phyloP scores from a whole-genome alignment of 2,329 filamentous ascomycete genomes.

The Monascus ruber region DNA sequence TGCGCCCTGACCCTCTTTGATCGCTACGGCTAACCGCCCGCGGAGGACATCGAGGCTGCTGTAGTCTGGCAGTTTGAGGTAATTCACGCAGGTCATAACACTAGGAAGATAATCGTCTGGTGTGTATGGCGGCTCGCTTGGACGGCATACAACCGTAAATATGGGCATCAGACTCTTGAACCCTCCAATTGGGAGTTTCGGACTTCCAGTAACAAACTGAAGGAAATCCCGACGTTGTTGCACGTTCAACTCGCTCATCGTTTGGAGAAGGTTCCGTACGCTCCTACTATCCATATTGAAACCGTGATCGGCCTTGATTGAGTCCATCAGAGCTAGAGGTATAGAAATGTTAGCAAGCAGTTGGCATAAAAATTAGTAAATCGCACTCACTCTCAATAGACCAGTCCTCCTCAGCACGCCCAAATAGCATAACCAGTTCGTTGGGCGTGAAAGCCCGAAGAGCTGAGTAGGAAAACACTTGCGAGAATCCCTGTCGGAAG shows the following conservation, averaged over 20 bases:
- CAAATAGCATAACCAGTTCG: conserved; percentile 90
- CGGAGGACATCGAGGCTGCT: conserved; percentile 64
- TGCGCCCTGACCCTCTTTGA: conserved; percentile 90
- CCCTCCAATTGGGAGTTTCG: conserved; percentile 94
- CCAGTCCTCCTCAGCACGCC: conserved; percentile 90
- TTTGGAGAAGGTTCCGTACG: conserved; percentile 82
- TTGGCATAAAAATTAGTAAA: background rate
- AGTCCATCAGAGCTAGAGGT: conserved; percentile 74
- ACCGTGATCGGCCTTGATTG: conserved; percentile 95
- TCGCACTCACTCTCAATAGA: conserved; percentile 74
- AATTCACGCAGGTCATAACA: conserved; percentile 99
- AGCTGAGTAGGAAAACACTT: conserved; percentile 91
- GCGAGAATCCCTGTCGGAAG: conserved; percentile 82
- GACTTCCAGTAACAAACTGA: conserved; percentile 95
- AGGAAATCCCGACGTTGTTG: conserved; percentile 81
- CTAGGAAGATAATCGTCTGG: conserved; percentile 98
- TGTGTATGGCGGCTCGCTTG: conserved; percentile 85
- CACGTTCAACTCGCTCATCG: conserved; percentile 75
- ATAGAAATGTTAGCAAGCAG: conserved; percentile 11
- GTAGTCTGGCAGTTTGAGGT: conserved; percentile 95
- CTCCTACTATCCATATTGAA: conserved; percentile 98
- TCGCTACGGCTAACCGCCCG: conserved; percentile 70
- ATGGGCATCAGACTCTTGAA: conserved; percentile 96
- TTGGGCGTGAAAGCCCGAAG: conserved; percentile 88
- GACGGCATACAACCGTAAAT: conserved; percentile 98